These are phyloP conservation scores for rapeseed (Brassica napus) DNA, from an alignment of 345 rosid genomes.

Conservation along the genomic window DNA sequence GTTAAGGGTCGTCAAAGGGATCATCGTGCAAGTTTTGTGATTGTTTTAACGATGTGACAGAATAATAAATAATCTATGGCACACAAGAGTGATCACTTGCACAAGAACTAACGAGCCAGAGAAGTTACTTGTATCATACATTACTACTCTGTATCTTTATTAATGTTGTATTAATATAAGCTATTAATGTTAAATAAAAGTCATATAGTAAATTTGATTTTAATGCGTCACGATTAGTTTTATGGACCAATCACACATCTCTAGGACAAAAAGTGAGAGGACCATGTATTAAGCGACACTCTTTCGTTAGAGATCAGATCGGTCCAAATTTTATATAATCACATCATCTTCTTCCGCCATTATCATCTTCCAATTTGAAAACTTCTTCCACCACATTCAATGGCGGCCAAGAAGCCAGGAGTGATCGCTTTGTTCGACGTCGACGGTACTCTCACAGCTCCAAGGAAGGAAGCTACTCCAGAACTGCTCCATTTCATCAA, in stretches of 20 bases:
- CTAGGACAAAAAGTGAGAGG: constrained; percentile 30
- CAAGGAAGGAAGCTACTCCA: constrained; percentile 71
- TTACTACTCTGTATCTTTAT: background rate
- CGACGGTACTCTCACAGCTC: constrained; percentile 98
- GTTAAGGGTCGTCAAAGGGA: background rate
- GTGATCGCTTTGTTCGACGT: constrained; percentile 92
- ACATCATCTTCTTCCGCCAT: background rate
- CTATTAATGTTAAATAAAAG: background rate
- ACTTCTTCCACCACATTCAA: constrained; percentile 27
- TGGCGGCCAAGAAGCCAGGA: constrained; percentile 62
- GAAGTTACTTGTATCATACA: too few species aligned
- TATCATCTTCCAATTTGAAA: constrained; percentile 18
- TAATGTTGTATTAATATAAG: constrained; percentile 8
- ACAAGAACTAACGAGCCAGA: background rate
- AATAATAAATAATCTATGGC: background rate
- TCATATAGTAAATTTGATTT: background rate
- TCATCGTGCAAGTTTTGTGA: background rate
- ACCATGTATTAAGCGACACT: constrained; percentile 35
- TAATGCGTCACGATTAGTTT: constrained; percentile 21
- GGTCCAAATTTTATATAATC: constrained; percentile 24
- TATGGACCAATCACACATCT: constrained; percentile 35
- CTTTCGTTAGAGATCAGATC: constrained; percentile 27
- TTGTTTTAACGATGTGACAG: background rate
- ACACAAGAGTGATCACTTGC: constrained; percentile 3
- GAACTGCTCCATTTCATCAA: constrained; percentile 64